phyloP scores from a whole-genome alignment of 768 basidiomycete species.

The Russula sp. region DNA sequence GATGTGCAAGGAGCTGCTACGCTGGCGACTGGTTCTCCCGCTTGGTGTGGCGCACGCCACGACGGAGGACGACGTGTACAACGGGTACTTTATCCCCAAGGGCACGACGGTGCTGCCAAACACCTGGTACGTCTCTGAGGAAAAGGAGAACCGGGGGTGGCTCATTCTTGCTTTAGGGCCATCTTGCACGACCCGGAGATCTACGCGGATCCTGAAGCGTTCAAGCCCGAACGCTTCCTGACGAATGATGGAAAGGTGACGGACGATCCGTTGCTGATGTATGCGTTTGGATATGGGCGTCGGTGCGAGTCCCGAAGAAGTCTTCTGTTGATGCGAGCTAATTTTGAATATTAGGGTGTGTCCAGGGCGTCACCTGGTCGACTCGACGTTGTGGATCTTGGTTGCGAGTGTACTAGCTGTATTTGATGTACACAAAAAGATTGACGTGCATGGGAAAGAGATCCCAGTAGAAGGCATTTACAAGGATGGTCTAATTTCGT shows the following conservation, averaged over 20 bases:
- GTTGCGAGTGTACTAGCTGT: slow-evolving; percentile 11
- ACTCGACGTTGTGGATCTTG: slow-evolving; percentile 20
- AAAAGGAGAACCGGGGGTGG: neutral
- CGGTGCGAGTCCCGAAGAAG: neutral
- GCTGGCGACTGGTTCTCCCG: slow-evolving; percentile 14
- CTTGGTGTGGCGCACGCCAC: slow-evolving; percentile 14
- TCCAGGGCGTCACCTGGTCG: slow-evolving; percentile 24
- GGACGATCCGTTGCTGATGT: slow-evolving; percentile 8
- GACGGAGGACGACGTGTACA: slow-evolving; percentile 9
- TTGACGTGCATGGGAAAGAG: slow-evolving; percentile 8
- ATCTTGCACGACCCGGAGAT: slow-evolving; percentile 25
- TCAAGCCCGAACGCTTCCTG: slow-evolving; percentile 20
- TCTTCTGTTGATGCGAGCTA: too few relatives aligned
- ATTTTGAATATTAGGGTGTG: slow-evolving; percentile 9
- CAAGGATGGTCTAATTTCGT: slow-evolving; percentile 1
- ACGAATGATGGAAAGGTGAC: neutral
- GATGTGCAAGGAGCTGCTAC: slow-evolving; percentile 9
- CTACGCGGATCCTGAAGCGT: slow-evolving; percentile 19
- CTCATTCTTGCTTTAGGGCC: slow-evolving; percentile 12
- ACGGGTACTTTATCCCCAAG: slow-evolving; percentile 10
- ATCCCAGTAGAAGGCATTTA: neutral
- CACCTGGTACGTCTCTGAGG: neutral
- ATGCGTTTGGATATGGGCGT: slow-evolving; percentile 13
- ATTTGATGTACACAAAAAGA: slow-evolving; percentile 6
- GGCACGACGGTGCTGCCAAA: slow-evolving; percentile 13